These are phyloP conservation scores for Myriosclerotinia duriaeana DNA, from an alignment of 2,329 filamentous ascomycete genomes.

Conservation along the genomic window DNA sequence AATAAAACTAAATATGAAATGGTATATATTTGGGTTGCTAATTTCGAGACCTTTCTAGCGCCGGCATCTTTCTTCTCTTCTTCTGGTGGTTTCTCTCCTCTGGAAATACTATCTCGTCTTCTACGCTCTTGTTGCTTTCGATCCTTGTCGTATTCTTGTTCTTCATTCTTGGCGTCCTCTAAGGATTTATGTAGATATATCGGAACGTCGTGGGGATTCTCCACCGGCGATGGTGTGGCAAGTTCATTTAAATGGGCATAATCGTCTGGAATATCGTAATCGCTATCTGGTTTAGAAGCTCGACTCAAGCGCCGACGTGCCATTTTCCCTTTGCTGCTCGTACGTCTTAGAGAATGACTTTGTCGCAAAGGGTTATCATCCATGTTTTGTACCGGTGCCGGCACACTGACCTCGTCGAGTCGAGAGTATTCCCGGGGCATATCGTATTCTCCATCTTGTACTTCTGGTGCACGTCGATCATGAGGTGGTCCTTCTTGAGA, in stretches of 20 bases:
- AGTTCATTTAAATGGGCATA: constrained; percentile 49
- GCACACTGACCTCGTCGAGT: constrained; percentile 46
- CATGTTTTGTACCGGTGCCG: constrained; percentile 48
- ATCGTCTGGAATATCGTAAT: constrained; percentile 34
- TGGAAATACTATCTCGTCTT: constrained; percentile 19
- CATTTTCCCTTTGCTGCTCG: neutral
- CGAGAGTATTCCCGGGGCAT: constrained; percentile 44
- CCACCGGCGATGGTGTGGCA: constrained; percentile 46
- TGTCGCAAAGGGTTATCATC: constrained; percentile 41
- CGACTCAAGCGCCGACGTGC: constrained; percentile 8
- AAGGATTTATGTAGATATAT: constrained; percentile 44
- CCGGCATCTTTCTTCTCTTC: constrained; percentile 26
- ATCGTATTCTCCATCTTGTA: constrained; percentile 38
- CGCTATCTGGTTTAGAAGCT: constrained; percentile 16
- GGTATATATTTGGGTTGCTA: constrained; percentile 64
- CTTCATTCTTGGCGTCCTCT: constrained; percentile 40
- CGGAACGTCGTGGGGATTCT: constrained; percentile 45
- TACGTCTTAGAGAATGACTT: constrained; percentile 43
- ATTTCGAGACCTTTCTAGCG: constrained; percentile 47
- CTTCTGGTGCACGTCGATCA: neutral
- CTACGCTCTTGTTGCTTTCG: constrained; percentile 18
- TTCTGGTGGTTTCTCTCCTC: constrained; percentile 19
- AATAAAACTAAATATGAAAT: constrained; percentile 83
- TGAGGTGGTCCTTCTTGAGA: neutral
- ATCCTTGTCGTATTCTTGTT: constrained; percentile 30